Percentiles rank a stretch among this genome's conserved stretches.
phyloP scores from a whole-genome alignment of 23 red algal genomes.

The Pyropia haitanensis region DNA sequence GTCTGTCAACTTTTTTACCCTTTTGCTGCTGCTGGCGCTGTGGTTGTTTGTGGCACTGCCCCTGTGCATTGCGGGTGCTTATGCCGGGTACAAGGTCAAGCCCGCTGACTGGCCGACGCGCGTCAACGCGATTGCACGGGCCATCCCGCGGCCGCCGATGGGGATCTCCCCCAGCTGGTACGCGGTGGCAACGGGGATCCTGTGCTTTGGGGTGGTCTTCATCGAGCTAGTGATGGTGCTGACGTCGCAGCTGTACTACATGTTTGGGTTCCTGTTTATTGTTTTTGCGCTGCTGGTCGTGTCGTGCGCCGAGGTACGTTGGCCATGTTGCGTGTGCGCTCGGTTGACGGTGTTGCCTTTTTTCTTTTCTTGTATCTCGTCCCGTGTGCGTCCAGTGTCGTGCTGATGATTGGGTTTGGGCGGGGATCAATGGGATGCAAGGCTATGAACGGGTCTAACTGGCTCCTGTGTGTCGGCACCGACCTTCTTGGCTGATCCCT shows the following conservation, averaged over 20 bases:
- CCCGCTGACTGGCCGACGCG: slow-evolving; percentile 47
- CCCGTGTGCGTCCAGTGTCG: too few relatives aligned
- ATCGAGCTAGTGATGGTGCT: slow-evolving; percentile 87
- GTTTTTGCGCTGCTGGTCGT: slow-evolving; percentile 72
- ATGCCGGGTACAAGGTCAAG: slow-evolving; percentile 45
- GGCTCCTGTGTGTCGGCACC: too few relatives aligned
- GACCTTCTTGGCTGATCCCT: too few relatives aligned
- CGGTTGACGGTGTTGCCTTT: too few relatives aligned
- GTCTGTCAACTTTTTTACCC: slow-evolving; percentile 59
- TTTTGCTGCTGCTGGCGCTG: slow-evolving; percentile 59
- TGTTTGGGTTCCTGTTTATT: slow-evolving; percentile 74
- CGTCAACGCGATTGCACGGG: slow-evolving; percentile 65
- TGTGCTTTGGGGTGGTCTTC: slow-evolving; percentile 87
- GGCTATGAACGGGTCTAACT: too few relatives aligned
- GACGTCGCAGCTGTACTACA: slow-evolving; percentile 76
- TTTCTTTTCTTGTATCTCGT: too few relatives aligned
- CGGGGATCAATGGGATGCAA: too few relatives aligned
- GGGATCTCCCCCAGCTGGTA: slow-evolving; percentile 27
- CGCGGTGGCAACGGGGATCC: slow-evolving; percentile 37
- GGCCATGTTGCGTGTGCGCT: too few relatives aligned
- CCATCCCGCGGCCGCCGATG: slow-evolving; percentile 64
- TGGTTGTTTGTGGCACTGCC: slow-evolving; percentile 96
- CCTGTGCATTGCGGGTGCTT: slow-evolving; percentile 60
- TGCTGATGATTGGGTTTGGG: too few relatives aligned
- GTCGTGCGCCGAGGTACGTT: slow-evolving; percentile 42